Evolutionary conservation across 2,329 filamentous ascomycete species (phyloP).

Genomic region (Apiospora malaysiana): DNA sequence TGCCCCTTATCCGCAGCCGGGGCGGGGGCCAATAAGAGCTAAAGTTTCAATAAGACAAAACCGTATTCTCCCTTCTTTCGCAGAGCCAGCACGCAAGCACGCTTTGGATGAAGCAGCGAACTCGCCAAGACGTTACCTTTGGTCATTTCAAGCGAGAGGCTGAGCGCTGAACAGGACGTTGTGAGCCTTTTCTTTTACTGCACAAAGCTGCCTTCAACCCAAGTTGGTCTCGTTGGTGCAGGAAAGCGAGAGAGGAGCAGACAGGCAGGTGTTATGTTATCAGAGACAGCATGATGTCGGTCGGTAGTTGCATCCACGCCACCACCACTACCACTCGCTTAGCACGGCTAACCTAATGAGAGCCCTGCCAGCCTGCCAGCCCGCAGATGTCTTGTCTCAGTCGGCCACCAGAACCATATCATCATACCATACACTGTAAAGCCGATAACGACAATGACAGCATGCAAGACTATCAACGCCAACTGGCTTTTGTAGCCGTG

Average conservation of each 20-base stretch:
- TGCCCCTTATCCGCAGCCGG: neutral
- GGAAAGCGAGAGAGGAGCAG: neutral
- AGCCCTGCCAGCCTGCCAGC: neutral
- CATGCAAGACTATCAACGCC: neutral
- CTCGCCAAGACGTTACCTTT: conserved; percentile 10
- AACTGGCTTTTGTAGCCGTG: neutral
- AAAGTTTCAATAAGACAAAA: conserved; percentile 13
- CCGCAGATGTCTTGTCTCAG: conserved; percentile 8
- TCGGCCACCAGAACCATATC: neutral
- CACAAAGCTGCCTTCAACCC: neutral
- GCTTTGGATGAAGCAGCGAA: neutral
- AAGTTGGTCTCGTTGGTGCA: too few relatives aligned
- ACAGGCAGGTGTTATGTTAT: too few relatives aligned
- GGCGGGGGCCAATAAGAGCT: conserved; percentile 9
- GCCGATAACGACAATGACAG: neutral
- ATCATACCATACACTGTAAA: too few relatives aligned
- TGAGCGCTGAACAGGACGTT: neutral
- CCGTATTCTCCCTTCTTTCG: conserved; percentile 13
- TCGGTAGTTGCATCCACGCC: conserved; percentile 5
- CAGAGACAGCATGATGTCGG: neutral
- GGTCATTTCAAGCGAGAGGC: conserved; percentile 1
- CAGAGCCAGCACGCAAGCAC: too few relatives aligned
- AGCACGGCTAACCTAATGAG: neutral
- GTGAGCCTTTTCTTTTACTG: neutral
- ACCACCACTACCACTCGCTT: neutral